Percentiles rank a stretch among this genome's conserved stretches.
These are phyloP conservation scores for Rhododendron ovatum DNA, from an alignment of 148 eudicot genomes.

Conservation along the genomic window DNA sequence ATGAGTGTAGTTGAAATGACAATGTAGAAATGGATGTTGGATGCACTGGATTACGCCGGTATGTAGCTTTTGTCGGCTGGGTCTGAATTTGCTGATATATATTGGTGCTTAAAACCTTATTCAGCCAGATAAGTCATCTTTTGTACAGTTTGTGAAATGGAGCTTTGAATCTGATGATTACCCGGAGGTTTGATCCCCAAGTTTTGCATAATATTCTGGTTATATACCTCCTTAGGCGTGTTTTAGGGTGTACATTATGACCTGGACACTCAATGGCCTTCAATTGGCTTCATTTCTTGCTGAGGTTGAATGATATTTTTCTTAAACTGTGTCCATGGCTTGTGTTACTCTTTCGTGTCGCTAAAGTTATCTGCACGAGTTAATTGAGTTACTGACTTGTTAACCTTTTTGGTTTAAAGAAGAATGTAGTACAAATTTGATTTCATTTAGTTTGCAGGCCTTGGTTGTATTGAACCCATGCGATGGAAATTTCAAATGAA, in stretches of 20 bases:
- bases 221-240: background rate
- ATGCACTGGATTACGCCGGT: background rate
- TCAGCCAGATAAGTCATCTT: background rate
- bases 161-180: background rate
- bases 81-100: background rate
- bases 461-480: slow-evolving; percentile 27
- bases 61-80: background rate
- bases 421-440: background rate
- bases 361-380: background rate
- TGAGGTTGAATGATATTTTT: background rate
- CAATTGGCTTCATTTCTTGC: background rate
- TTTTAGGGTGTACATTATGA: background rate
- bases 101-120: background rate
- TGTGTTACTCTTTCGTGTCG: background rate
- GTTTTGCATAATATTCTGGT: too few species aligned
- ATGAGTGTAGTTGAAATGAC: background rate
- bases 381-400: background rate
- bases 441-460: slow-evolving; percentile 27
- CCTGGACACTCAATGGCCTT: background rate
- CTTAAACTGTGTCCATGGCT: background rate
- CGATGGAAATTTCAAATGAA: slow-evolving; percentile 68
- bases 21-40: background rate
- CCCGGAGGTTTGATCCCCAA: background rate
- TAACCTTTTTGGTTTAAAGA: background rate
- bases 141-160: background rate